These are phyloP conservation scores for Cerrena zonata DNA, from an alignment of 1,284 basidiomycete genomes.

Conservation along the genomic window DNA sequence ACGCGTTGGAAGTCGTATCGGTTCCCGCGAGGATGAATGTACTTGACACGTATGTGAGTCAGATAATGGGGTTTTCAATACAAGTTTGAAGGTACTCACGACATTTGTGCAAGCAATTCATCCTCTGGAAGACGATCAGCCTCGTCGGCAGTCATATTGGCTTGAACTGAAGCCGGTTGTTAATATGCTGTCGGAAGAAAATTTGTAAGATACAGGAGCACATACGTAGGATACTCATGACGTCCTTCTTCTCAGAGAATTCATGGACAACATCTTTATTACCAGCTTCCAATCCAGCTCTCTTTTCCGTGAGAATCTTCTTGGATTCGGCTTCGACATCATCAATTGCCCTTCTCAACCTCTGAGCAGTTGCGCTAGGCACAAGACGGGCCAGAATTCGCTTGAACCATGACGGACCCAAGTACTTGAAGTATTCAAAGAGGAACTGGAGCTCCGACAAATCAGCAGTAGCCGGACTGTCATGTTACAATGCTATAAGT, in stretches of 20 bases:
- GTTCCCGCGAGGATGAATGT: conserved; percentile 6
- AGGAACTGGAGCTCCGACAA: too few species aligned
- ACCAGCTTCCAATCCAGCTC: conserved; percentile 11
- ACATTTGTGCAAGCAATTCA: conserved; percentile 9
- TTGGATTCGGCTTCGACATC: conserved; percentile 13
- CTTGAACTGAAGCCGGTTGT: conserved; percentile 3
- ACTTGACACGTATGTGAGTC: not conserved
- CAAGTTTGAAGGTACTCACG: conserved; percentile 2
- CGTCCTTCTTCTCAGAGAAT: conserved; percentile 18
- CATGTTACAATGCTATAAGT: too few species aligned
- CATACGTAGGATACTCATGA: conserved; percentile 22
- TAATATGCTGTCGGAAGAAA: not conserved
- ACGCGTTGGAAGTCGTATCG: conserved; percentile 8
- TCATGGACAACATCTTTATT: conserved; percentile 15
- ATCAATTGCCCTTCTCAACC: too few species aligned
- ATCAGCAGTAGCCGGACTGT: too few species aligned
- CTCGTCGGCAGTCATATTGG: conserved; percentile 2
- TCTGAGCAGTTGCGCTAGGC: too few species aligned
- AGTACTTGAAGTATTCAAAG: too few species aligned
- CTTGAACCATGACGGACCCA: too few species aligned
- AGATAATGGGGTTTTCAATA: not conserved
- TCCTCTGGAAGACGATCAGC: conserved; percentile 8
- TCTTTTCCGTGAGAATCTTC: conserved; percentile 17
- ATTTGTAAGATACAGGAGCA: not conserved
- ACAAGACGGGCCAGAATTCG: too few species aligned